These are phyloP conservation scores for Areca catechu DNA, from an alignment of 176 grass and related monocot species.

Conservation along the genomic window DNA sequence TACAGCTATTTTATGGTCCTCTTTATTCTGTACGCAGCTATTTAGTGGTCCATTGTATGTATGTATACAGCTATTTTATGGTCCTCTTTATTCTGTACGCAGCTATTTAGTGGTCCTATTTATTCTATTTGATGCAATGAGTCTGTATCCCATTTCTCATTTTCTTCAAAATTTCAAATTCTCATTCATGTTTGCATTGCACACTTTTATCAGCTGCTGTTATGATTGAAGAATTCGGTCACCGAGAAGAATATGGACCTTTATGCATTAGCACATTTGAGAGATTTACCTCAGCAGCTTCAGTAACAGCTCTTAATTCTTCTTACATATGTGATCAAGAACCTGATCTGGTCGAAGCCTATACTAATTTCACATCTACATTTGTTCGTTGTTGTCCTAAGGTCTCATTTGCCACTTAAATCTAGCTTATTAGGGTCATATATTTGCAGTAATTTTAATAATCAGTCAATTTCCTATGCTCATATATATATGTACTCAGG, in stretches of 20 bases:
- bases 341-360: slow-evolving; percentile 90
- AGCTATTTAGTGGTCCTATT: no score
- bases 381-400: slow-evolving; percentile 83
- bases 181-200: no score
- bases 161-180: no score
- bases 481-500: slow-evolving; percentile 33
- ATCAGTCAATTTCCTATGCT: no score
- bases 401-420: slow-evolving; percentile 29
- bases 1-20: no score
- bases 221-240: slow-evolving; percentile 79
- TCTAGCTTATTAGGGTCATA: background rate
- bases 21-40: no score
- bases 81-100: no score
- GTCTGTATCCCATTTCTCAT: no score
- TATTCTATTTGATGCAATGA: no score
- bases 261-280: slow-evolving; percentile 74
- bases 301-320: slow-evolving; percentile 63
- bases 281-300: slow-evolving; percentile 64
- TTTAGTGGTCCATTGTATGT: no score
- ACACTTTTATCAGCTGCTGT: slow-evolving; percentile 52
- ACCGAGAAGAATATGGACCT: slow-evolving; percentile 67
- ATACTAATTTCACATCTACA: slow-evolving; percentile 66
- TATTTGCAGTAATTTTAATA: background rate
- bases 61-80: no score
- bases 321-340: slow-evolving; percentile 93